A percentile compares a stretch with the other conserved stretches of the same genome.
phyloP scores from a whole-genome alignment of 73 alveolate species.

The Paraurostyla sp. region DNA sequence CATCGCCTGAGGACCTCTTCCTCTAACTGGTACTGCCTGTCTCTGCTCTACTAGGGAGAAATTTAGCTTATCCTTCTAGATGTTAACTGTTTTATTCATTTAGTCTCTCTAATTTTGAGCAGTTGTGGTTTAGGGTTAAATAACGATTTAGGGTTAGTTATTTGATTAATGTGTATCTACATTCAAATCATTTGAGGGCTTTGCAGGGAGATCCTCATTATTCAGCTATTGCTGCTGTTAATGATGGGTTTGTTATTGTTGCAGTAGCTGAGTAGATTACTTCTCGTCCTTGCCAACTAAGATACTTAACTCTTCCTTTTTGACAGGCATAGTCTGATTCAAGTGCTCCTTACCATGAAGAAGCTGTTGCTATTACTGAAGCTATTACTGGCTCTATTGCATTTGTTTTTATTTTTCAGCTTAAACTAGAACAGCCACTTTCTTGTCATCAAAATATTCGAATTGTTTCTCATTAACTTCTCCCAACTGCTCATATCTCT shows the following conservation, averaged over 20 bases:
- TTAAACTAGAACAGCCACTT: slow-evolving; percentile 10
- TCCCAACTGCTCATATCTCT: slow-evolving; percentile 82
- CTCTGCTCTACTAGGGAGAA: slow-evolving; percentile 24
- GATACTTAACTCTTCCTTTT: slow-evolving; percentile 27
- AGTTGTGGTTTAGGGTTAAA: too few species aligned
- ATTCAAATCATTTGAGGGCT: background rate
- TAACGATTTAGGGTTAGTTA: background rate
- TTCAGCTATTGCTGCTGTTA: background rate
- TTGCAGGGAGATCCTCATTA: background rate
- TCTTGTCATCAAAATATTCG: slow-evolving; percentile 59
- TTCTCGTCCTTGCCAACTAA: background rate
- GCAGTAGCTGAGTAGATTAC: background rate
- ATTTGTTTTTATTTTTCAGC: slow-evolving; percentile 23
- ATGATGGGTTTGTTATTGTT: background rate
- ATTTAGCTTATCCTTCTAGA: slow-evolving; percentile 31
- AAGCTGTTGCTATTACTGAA: background rate
- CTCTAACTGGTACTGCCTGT: slow-evolving; percentile 13
- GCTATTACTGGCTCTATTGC: background rate
- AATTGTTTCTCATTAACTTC: slow-evolving; percentile 63
- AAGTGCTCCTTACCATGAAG: background rate
- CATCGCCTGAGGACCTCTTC: background rate
- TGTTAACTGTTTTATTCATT: slow-evolving; percentile 46
- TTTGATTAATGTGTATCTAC: background rate
- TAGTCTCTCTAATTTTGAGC: background rate
- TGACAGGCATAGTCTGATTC: slow-evolving; percentile 50